Conservation (phyloP, 2,329 filamentous ascomycete species). For the Monosporascus sp. region DNA sequence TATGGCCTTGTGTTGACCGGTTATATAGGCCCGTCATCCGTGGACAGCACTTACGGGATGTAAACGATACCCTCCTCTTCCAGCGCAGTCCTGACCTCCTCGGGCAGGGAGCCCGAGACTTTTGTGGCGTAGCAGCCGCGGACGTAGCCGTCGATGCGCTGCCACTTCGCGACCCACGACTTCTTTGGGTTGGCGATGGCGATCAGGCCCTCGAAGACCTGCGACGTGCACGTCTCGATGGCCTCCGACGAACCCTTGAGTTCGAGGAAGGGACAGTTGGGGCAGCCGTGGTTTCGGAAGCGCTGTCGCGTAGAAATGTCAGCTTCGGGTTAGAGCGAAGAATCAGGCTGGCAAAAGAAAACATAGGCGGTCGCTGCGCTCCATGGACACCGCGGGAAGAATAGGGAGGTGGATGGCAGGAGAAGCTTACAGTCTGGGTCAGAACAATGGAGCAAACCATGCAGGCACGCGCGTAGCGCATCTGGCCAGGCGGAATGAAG, state of each 20-base stretch:
- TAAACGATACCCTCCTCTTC: slow-evolving; percentile 62
- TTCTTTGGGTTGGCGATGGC: slow-evolving; percentile 73
- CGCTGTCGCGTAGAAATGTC: slow-evolving; percentile 46
- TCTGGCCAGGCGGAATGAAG: slow-evolving; percentile 69
- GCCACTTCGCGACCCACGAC: slow-evolving; percentile 97
- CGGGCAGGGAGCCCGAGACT: slow-evolving; percentile 75
- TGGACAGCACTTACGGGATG: slow-evolving; percentile 51
- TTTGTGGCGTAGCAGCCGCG: slow-evolving; percentile 91
- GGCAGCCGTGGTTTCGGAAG: slow-evolving; percentile 84
- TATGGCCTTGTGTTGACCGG: slow-evolving; percentile 1
- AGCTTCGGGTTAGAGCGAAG: background rate
- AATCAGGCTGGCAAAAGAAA: too few species aligned
- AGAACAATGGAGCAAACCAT: slow-evolving; percentile 98
- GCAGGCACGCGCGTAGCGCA: slow-evolving; percentile 87
- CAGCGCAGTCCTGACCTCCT: slow-evolving; percentile 56
- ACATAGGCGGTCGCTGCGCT: too few species aligned
- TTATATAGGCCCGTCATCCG: background rate
- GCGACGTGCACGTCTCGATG: slow-evolving; percentile 89
- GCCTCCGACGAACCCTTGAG: slow-evolving; percentile 73
- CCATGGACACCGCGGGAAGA: too few species aligned
- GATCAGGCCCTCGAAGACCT: slow-evolving; percentile 92
- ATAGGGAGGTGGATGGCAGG: slow-evolving; percentile 7
- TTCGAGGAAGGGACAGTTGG: slow-evolving; percentile 92
- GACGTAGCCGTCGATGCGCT: slow-evolving; percentile 83
- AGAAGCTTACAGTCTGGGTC: slow-evolving; percentile 60